These are phyloP conservation scores for Oxyria digyna DNA, from an alignment of 148 eudicot species.

Conservation along the genomic window DNA sequence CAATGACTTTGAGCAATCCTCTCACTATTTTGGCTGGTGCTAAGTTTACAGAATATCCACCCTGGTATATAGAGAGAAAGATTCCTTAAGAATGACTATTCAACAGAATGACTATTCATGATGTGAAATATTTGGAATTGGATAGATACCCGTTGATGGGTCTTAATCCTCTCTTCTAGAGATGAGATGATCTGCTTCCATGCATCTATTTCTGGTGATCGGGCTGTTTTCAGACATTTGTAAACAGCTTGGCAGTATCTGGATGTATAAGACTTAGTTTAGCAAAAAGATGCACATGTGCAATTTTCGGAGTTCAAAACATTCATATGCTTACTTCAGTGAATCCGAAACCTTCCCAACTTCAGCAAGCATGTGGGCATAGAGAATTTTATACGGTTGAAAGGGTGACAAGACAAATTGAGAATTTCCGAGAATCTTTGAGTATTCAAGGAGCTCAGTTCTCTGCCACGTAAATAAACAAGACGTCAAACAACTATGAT, in stretches of 20 bases:
- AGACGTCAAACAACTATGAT: neutral
- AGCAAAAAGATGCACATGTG: conserved; percentile 6
- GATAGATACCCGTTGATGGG: conserved; percentile 72
- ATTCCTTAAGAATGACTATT: neutral
- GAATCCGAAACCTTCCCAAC: conserved; percentile 88
- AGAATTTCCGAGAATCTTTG: conserved; percentile 85
- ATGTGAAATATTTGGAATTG: neutral
- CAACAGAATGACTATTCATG: neutral
- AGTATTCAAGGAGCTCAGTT: conserved; percentile 84
- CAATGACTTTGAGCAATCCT: conserved; percentile 69
- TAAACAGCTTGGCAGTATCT: conserved; percentile 86
- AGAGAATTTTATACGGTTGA: conserved; percentile 84
- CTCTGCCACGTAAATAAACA: conserved; percentile 38
- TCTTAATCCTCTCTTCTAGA: conserved; percentile 83
- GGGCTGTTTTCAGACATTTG: conserved; percentile 69
- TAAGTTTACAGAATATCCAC: conserved; percentile 78
- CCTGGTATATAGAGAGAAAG: conserved; percentile 27
- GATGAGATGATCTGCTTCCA: conserved; percentile 59
- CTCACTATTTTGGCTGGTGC: conserved; percentile 82
- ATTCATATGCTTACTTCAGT: conserved; percentile 42
- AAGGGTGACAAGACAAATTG: conserved; percentile 72
- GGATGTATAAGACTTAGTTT: conserved; percentile 17
- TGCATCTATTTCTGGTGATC: conserved; percentile 64
- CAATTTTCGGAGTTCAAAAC: neutral
- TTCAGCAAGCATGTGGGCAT: conserved; percentile 94